phyloP scores from a whole-genome alignment of 2,329 filamentous ascomycete species.

The Lachnellula arida region DNA sequence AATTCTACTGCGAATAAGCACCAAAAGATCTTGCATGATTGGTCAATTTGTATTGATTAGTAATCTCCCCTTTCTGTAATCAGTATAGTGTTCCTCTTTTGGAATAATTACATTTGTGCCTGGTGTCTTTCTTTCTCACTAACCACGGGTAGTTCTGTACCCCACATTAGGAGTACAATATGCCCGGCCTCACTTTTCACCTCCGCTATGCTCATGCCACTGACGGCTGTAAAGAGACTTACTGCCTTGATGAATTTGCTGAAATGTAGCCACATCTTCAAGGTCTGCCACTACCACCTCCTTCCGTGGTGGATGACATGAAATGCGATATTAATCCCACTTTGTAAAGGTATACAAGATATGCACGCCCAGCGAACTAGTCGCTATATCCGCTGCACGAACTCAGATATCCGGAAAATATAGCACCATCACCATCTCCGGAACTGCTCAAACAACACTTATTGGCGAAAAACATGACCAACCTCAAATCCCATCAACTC shows the following conservation, averaged over 20 bases:
- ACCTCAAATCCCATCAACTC: too few relatives aligned
- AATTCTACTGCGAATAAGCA: neutral
- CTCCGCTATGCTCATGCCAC: neutral
- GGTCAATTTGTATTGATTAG: neutral
- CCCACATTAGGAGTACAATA: neutral
- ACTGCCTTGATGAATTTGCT: neutral
- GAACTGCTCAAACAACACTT: too few relatives aligned
- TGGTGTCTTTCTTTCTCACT: neutral
- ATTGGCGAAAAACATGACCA: too few relatives aligned
- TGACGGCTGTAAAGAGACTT: neutral
- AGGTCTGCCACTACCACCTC: neutral
- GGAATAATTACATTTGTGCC: neutral
- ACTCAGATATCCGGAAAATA: neutral
- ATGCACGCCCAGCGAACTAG: neutral
- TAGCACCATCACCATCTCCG: too few relatives aligned
- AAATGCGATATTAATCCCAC: neutral
- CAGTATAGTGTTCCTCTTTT: neutral
- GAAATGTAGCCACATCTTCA: neutral
- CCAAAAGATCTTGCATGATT: neutral
- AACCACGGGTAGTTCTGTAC: neutral
- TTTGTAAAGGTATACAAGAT: neutral
- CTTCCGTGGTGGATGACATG: too few relatives aligned
- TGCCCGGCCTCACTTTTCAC: neutral
- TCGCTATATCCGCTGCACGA: neutral
- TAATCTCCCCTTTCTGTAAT: neutral